These are phyloP conservation scores for Leccinum disarticulatum DNA, from an alignment of 768 basidiomycete species.

Conservation along the genomic window DNA sequence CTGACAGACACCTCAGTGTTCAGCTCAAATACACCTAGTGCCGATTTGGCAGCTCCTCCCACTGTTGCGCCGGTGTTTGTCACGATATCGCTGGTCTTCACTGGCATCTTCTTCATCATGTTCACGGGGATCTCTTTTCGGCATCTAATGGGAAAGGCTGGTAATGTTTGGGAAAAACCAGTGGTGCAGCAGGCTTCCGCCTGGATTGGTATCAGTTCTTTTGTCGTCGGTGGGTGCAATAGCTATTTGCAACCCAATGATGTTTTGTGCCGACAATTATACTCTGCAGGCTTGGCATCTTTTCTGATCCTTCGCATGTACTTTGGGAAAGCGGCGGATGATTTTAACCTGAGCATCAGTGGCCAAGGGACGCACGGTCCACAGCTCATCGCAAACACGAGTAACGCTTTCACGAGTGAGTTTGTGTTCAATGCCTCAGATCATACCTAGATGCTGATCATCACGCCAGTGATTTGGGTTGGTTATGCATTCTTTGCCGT, in stretches of 20 bases:
- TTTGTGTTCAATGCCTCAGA: constrained; percentile 12
- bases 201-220: constrained; percentile 78
- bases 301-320: constrained; percentile 77
- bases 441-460: constrained; percentile 2
- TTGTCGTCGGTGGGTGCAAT: constrained; percentile 58
- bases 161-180: constrained; percentile 53
- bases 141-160: constrained; percentile 56
- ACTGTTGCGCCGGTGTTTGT: constrained; percentile 63
- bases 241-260: neutral
- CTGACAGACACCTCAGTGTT: constrained; percentile 62
- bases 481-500: constrained; percentile 74
- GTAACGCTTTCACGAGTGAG: constrained; percentile 77
- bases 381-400: constrained; percentile 56
- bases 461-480: constrained; percentile 67
- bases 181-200: constrained; percentile 57
- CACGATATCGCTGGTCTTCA: constrained; percentile 56
- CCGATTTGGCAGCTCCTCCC: constrained; percentile 59
- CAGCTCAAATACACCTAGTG: constrained; percentile 52
- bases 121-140: constrained; percentile 69
- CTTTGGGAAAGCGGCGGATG: constrained; percentile 76
- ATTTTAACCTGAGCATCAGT: constrained; percentile 67
- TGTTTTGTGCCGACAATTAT: neutral
- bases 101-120: constrained; percentile 60
- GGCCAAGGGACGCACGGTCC: constrained; percentile 54
- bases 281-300: constrained; percentile 54